Base-by-base conservation (phyloP, 2,329 filamentous ascomycete species). In the Teratosphaeriaceae sp. region DNA sequence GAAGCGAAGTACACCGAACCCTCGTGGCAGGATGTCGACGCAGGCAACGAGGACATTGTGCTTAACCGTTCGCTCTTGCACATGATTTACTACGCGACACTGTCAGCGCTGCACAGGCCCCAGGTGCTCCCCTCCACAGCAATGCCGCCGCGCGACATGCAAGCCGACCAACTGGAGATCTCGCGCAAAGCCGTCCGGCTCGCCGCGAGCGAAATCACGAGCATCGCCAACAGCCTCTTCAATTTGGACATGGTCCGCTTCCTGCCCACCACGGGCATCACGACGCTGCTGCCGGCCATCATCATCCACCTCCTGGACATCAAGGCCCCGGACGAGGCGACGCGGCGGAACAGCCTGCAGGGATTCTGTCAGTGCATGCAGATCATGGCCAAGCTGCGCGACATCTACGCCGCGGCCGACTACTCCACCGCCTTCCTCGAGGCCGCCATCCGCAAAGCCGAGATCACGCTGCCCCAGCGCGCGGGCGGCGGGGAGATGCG, bases 391-490 rank as follows among this genome's bases (percentile, higher is more conserved):
- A 84, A 83, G 50, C 74, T 97, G 15, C 80, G 88, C 27, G 88
- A 95, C 58, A 86, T 88, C 22, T 96, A 97, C 58, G 82, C 88
- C 0, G 88, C 89, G 0, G 90, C 90, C n/a, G 89, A 96, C 64
- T 95, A 92, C 57, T 88, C 88, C n/a, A 90, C 86, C 1, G 86
- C 86, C 2, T 96, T 96, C 69, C 74, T 96, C n/a, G 87, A 94
- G 61, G 88, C 88, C 1, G 88, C 88, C 1, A 84, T 95, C 49
- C 82, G 85, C 49, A 94, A 94, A 68, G 87, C 87, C 7, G 81
- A 85, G 44, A 88, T 92, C 49, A 80, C 85, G 43, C 71, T 88
- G 29, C 76, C 75, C 2, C 58, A 60, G 40, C 58, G 56, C 40
- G 35, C 55, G 22, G 52, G 56, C 27, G n/a, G n/a, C n/a, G n/a